Evolutionary conservation across 2,329 filamentous ascomycete species (phyloP), one percentile per base, ranked within the genome.

Genomic region (Colletotrichum sp.): DNA sequence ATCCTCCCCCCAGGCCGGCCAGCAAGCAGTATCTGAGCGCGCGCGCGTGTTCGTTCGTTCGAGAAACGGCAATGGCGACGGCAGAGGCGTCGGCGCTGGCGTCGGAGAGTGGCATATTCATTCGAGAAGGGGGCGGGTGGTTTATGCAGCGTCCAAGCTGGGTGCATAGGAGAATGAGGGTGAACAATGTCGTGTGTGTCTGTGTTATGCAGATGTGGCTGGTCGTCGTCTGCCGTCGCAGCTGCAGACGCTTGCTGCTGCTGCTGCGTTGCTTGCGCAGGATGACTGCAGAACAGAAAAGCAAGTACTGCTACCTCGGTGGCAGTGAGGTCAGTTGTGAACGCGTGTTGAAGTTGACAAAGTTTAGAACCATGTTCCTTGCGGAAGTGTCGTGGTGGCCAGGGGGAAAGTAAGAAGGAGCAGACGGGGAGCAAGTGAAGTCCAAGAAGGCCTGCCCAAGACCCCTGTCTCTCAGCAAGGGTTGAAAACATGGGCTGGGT

Each of bases 281-380:
- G 66, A 59, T 68, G 66, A 39, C 28, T 59, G 52, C 66, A 68
- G 65, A 34, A 18, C 18, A 16, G 30, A 26, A 59, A 39, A 39
- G 52, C 52, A 60, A 63, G 73, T 75, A 75, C 32, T 16, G 69
- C 32, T 75, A 75, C 73, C 43, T 72, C 32, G 8, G 24, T 30
- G 57, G 24, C 30, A 28, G 69, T 21, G 7, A 26, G 16, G 28
- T 30, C 32, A 68, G 28, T 30, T 16, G 26, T 60, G 28, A 57
- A 65, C 70, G 65, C 70, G 65, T 68, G 64, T 74, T 52, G 65
- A 34, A 26, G 34, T 69, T 57, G 70, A 68, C 34, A 36, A 16
- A 73, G 14, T 34, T 60, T n/a, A 69, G 34, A 68, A 60, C 74
- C 59, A 73, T 75, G 64, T 68, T 64, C 74, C 74, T 73, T 73